A percentile compares a stretch with the other conserved stretches of the same genome.
Conservation (phyloP, 495 filamentous ascomycete species). For the Pyrenopolyporus hunteri region DNA sequence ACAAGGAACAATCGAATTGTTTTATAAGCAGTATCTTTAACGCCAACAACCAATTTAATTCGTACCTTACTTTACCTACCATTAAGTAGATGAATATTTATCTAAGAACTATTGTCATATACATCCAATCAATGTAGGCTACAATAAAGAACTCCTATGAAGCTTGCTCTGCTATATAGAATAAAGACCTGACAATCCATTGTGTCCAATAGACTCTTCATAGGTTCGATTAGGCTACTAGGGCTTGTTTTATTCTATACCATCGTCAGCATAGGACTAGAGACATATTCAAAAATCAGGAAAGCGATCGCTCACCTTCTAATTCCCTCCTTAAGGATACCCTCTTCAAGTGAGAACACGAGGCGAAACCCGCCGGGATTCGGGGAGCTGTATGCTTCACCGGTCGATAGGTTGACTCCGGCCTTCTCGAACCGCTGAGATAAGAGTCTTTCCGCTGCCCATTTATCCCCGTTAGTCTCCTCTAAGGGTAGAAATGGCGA, state of each 20-base stretch:
- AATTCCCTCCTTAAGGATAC: conserved; percentile 51
- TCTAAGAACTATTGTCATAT: no score
- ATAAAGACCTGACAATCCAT: no score
- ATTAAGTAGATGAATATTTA: no score
- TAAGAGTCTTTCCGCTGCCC: conserved; percentile 42
- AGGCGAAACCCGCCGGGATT: conserved; percentile 59
- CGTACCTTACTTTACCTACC: no score
- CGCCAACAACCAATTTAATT: no score
- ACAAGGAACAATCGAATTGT: no score
- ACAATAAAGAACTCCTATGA: no score
- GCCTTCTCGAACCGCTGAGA: conserved; percentile 46
- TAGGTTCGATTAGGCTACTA: background rate
- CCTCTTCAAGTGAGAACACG: conserved; percentile 53
- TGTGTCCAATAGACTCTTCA: background rate
- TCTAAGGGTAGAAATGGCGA: conserved; percentile 35
- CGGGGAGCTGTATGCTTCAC: conserved; percentile 52
- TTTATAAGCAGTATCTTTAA: no score
- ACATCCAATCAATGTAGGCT: no score
- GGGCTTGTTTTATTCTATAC: conserved; percentile 10
- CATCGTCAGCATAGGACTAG: background rate
- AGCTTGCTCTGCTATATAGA: no score
- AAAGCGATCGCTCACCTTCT: conserved; percentile 42
- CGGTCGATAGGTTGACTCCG: conserved; percentile 54
- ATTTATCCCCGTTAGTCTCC: conserved; percentile 33
- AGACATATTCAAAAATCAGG: no score